Evolutionary conservation across 2,329 filamentous ascomycete genomes (phyloP), one percentile per base, ranked within the genome.

Genomic region (Ceratocystis lukuohia): DNA sequence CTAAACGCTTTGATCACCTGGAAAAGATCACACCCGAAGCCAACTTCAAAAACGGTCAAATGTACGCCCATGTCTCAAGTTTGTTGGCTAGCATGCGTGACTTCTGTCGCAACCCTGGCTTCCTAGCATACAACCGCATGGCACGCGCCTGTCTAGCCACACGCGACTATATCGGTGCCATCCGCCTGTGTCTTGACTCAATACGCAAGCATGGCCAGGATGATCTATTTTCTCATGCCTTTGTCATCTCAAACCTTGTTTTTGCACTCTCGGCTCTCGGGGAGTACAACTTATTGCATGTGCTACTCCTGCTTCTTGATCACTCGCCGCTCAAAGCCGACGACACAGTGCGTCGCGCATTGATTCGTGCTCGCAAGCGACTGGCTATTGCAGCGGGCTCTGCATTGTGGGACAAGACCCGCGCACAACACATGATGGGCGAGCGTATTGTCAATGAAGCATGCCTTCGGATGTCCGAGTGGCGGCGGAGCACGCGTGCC

Each of bases 231-330:
- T 57, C 46, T 33, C 59, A 66, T 30, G 57, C 59, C 12, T 66
- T 59, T 48, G 28, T 64, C 5, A 22, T 62, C 4, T 68, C 66
- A 1, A 68, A 68, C 20, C 44, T 68, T 25, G 61, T 68, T 8
- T 68, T 68, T 68, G 64, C 63, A 8, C 30, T 66, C 25, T 68
- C 66, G 15, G 66, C 66, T 2, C 48, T 68, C 10, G 30, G 48
- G 33, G 64, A 68, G 12, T 68, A 68, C 61, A 56, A 65, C n/a
- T 5, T 66, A 10, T 25, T 68, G 15, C 33, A 64, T 5, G 61
- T 65, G 6, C 41, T 68, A 33, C 22, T 68, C 41, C 25, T 44
- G 2, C 61, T 65, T 6, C n/a, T 68, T 25, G 57, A 62, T 17
- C 22, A 33, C 3, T 33, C 57, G 30, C 17, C 37, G 33, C 53